Evolutionary conservation across 148 eudicot genomes (phyloP).

Genomic region (Diospyros lotus): DNA sequence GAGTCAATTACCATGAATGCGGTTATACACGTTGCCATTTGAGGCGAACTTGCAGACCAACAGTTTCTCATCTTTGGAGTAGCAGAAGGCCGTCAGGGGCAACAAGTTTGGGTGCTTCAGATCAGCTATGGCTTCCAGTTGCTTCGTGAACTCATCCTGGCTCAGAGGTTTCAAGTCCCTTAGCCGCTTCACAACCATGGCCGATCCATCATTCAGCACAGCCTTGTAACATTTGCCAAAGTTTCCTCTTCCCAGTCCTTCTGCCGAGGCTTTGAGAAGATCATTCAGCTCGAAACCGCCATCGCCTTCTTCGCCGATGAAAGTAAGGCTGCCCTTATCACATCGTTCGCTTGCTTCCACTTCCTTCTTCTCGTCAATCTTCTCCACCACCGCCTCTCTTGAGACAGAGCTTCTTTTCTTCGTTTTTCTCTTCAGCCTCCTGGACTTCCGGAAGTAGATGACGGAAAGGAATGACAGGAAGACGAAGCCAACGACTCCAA

Average conservation of each 20-base stretch:
- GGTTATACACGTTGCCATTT: conserved; percentile 30
- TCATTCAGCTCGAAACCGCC: conserved; percentile 27
- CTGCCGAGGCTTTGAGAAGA: conserved; percentile 40
- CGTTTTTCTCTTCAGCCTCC: conserved; percentile 14
- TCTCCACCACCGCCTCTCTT: not conserved
- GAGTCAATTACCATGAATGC: conserved; percentile 33
- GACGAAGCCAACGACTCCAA: conserved; percentile 20
- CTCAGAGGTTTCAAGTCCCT: conserved; percentile 42
- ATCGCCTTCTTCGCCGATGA: not conserved
- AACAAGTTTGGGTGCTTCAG: conserved; percentile 42
- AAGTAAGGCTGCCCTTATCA: too few relatives aligned
- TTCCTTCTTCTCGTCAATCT: not conserved
- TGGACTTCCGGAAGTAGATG: conserved; percentile 24
- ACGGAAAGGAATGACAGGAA: conserved; percentile 21
- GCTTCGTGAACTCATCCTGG: conserved; percentile 26
- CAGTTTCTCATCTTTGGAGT: conserved; percentile 38
- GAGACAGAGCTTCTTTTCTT: not conserved
- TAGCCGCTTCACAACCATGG: conserved; percentile 37
- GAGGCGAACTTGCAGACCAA: conserved; percentile 27
- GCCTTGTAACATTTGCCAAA: conserved; percentile 44
- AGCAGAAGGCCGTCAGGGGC: conserved; percentile 34
- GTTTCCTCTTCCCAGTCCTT: conserved; percentile 42
- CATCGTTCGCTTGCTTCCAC: not conserved
- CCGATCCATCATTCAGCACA: conserved; percentile 20
- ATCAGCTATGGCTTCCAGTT: conserved; percentile 26